Evolutionary conservation across 1,139 yeast species (phyloP).

Genomic region (Kazachstania sp.): DNA sequence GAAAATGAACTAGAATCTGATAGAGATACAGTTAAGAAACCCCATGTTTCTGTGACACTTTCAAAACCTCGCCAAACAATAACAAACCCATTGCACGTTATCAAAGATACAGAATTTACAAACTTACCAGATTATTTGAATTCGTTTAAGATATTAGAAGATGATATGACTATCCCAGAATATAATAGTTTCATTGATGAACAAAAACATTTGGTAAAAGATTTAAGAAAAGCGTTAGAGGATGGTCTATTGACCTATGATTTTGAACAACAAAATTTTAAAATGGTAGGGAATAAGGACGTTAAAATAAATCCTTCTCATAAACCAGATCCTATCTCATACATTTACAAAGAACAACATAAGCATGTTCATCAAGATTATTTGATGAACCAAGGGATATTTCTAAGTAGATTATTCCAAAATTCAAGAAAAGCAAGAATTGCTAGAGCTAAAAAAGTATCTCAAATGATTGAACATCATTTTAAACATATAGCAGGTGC

Average conservation of each 20-base stretch:
- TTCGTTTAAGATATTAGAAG: conserved; percentile 53
- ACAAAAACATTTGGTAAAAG: conserved; percentile 36
- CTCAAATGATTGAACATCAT: conserved; percentile 78
- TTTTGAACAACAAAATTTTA: conserved; percentile 38
- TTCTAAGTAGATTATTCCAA: conserved; percentile 61
- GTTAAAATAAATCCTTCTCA: conserved; percentile 36
- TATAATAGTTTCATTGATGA: conserved; percentile 41
- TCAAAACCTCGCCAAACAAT: conserved; percentile 52
- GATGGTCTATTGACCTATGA: conserved; percentile 42
- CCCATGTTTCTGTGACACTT: conserved; percentile 35
- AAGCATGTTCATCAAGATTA: conserved; percentile 61
- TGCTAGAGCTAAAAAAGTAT: conserved; percentile 61
- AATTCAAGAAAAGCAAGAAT: conserved; percentile 60
- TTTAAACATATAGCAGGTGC: conserved; percentile 83
- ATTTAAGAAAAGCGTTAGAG: conserved; percentile 48
- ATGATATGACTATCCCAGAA: conserved; percentile 41
- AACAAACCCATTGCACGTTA: conserved; percentile 70
- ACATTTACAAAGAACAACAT: conserved; percentile 30
- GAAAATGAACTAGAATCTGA: conserved; percentile 22
- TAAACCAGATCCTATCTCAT: conserved; percentile 26
- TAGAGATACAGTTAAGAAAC: conserved; percentile 20
- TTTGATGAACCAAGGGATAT: conserved; percentile 64
- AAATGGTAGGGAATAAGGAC: conserved; percentile 36
- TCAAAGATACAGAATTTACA: conserved; percentile 33
- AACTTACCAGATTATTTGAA: conserved; percentile 38